These are phyloP conservation scores for Pestalotiopsis sp. DNA, from an alignment of 2,329 filamentous ascomycete species.

Conservation along the genomic window DNA sequence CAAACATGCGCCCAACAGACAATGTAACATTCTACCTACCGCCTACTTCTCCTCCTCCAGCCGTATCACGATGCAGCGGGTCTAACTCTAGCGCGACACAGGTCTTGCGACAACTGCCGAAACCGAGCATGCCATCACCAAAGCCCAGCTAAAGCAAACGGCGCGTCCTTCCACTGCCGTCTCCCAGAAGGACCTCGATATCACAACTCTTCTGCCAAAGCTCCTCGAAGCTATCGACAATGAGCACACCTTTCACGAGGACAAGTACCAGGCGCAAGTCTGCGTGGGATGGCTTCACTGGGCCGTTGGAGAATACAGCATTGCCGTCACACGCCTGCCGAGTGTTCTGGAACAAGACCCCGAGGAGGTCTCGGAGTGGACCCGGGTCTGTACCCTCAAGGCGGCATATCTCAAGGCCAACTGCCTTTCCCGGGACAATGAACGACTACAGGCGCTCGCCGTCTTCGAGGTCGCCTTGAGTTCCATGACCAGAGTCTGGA, in stretches of 20 bases:
- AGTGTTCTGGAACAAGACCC: conserved; percentile 59
- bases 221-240: conserved; percentile 60
- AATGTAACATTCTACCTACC: conserved; percentile 62
- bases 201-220: conserved; percentile 48
- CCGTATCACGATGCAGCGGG: conserved; percentile 11
- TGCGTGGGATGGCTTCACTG: conserved; percentile 87
- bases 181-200: conserved; percentile 46
- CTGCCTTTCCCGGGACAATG: conserved; percentile 52
- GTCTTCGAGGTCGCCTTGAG: conserved; percentile 69
- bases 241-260: conserved; percentile 56
- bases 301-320: conserved; percentile 68
- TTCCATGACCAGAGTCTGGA: conserved; percentile 59
- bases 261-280: conserved; percentile 77
- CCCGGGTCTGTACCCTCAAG: conserved; percentile 79
- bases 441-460: conserved; percentile 61
- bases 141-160: conserved; percentile 48
- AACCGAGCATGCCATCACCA: conserved; percentile 67
- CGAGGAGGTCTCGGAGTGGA: conserved; percentile 71
- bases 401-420: conserved; percentile 76
- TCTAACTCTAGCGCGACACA: conserved; percentile 36
- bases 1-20: conserved; percentile 86
- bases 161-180: conserved; percentile 44
- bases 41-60: not conserved
- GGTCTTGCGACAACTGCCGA: conserved; percentile 72
- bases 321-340: conserved; percentile 65